Evolutionary conservation across 805 yeast genomes (phyloP).

Genomic region (Metschnikowia vanudenii): DNA sequence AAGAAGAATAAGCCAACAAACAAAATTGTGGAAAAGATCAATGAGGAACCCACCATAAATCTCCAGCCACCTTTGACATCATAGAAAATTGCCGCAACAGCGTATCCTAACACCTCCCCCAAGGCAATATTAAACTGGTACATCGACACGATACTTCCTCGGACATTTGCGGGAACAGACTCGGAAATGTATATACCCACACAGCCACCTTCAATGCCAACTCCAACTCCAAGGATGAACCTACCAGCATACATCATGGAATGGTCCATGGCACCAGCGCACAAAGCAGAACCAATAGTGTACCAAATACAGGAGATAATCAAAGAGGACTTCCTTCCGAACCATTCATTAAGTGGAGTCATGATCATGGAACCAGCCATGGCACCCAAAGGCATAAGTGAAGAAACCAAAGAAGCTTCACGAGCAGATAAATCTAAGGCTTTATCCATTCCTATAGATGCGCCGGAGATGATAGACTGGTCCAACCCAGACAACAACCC

Average conservation of each 20-base stretch:
- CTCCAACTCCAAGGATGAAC: conserved; percentile 59
- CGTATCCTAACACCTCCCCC: conserved; percentile 65
- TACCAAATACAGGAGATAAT: conserved; percentile 58
- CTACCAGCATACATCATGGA: conserved; percentile 50
- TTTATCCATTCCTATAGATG: conserved; percentile 49
- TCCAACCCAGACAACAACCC: conserved; percentile 67
- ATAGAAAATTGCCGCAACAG: conserved; percentile 60
- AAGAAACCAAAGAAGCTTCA: conserved; percentile 52
- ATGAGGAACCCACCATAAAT: conserved; percentile 61
- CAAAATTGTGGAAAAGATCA: conserved; percentile 54
- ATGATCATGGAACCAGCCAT: conserved; percentile 59
- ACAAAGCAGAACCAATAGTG: conserved; percentile 58
- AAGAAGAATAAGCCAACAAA: conserved; percentile 51
- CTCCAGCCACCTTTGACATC: conserved; percentile 61
- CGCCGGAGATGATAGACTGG: conserved; percentile 67
- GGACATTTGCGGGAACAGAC: conserved; percentile 53
- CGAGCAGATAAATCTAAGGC: conserved; percentile 40
- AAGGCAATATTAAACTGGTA: conserved; percentile 65
- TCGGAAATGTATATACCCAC: conserved; percentile 64
- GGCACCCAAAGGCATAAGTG: conserved; percentile 70
- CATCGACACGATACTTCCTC: conserved; percentile 61
- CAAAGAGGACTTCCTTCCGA: conserved; percentile 57
- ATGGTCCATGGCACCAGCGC: conserved; percentile 43
- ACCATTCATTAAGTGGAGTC: conserved; percentile 54
- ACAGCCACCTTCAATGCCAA: conserved; percentile 66